Base-by-base conservation (phyloP, 805 yeast species). In the Lipomyces chichibuensis region DNA sequence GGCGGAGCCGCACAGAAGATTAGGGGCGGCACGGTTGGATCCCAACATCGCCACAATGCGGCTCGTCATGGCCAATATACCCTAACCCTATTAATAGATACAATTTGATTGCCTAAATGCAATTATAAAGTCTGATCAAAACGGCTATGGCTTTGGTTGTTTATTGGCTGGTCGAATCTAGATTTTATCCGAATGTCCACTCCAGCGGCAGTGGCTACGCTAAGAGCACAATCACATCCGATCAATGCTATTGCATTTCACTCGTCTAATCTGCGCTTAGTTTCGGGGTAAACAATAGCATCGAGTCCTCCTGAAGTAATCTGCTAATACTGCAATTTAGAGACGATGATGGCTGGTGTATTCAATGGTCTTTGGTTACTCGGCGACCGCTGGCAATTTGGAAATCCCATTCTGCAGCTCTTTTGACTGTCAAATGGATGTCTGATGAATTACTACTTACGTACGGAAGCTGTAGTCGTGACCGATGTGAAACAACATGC, bases 291-390 rank as follows among this genome's bases (percentile, higher is more conserved):
- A 29, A 62, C 23, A 27, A 2, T 17, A 4, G 4, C 17, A 23
- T 11, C n/a, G 23, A 14, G 46, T 4, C 17, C 14, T 20, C 29
- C 13, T 11, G 20, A 23, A 32, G 1, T 35, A 13, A 29, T 6
- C 17, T 32, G 55, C 8, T 32, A 14, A 49, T 35, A 37, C 58
- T 46, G 17, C 17, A 25, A n/a, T 23, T 20, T 35, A 67, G 71
- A 13, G 95, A 90, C 74, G 87, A 86, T 33, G 74, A 79, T 0
- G 96, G 96, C 0, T 81, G 84, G 80, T 71, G 86, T 2, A 80
- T 85, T 0, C 80, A 88, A 81, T 90, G 96, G 96, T 84, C 86
- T 64, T 68, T 90, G 7, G 73, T 77, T 0, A 80, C 85, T 0
- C 78, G 87, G 52, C 76, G 95, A 57, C 89, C 92, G 0, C 58